Conservation (phyloP, 2,329 filamentous ascomycete genomes). For the Fusarium nurragi region DNA sequence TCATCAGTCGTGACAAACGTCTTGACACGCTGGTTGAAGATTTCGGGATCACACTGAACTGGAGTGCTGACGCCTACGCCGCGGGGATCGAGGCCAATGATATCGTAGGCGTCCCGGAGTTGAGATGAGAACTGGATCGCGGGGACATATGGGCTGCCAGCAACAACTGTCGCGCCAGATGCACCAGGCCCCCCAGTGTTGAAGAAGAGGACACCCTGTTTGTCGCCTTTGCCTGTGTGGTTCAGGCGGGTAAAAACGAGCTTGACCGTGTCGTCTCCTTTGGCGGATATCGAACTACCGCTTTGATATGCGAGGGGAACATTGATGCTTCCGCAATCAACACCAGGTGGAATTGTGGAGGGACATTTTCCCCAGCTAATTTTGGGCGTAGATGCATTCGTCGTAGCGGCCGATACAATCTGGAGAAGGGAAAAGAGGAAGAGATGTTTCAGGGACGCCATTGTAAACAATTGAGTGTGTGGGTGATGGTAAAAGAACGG, state of each 20-base stretch:
- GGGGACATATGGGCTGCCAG: slow-evolving; percentile 13
- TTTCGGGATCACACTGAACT: slow-evolving; percentile 51
- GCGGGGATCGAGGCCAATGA: slow-evolving; percentile 56
- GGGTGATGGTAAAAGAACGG: too few relatives aligned
- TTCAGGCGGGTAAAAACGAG: slow-evolving; percentile 19
- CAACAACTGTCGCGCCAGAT: slow-evolving; percentile 12
- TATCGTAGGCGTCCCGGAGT: slow-evolving; percentile 48
- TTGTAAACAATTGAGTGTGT: background rate
- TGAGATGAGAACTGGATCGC: slow-evolving; percentile 23
- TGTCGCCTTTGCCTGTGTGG: slow-evolving; percentile 27
- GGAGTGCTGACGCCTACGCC: slow-evolving; percentile 54
- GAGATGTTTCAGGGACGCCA: background rate
- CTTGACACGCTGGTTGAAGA: slow-evolving; percentile 34
- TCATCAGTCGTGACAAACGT: slow-evolving; percentile 17
- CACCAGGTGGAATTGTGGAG: slow-evolving; percentile 10
- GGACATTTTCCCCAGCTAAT: slow-evolving; percentile 23
- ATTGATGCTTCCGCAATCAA: slow-evolving; percentile 31
- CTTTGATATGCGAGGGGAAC: slow-evolving; percentile 33
- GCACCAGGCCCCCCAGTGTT: slow-evolving; percentile 40
- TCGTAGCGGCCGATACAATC: background rate
- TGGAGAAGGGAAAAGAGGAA: slow-evolving; percentile 1
- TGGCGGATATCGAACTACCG: slow-evolving; percentile 21
- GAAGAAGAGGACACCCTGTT: slow-evolving; percentile 30
- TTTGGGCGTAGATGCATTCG: background rate
- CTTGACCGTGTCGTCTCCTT: slow-evolving; percentile 18